phyloP scores from a whole-genome alignment of 1,284 basidiomycete species.

The Inonotus obliquus region DNA sequence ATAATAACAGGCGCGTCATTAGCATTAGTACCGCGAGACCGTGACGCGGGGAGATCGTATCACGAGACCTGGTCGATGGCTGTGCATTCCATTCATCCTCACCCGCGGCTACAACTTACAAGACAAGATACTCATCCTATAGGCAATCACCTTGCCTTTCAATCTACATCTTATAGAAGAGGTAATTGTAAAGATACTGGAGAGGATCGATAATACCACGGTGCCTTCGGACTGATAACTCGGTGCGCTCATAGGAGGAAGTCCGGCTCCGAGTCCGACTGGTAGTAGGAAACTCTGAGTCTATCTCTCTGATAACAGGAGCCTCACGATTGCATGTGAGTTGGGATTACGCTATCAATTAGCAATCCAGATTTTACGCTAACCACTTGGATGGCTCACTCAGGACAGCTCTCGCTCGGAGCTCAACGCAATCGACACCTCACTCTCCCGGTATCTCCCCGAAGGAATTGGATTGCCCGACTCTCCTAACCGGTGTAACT shows the following conservation, averaged over 20 bases:
- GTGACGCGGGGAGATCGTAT: constrained; percentile 1
- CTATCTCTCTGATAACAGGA: neutral
- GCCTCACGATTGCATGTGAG: no score
- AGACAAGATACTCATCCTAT: no score
- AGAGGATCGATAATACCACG: neutral
- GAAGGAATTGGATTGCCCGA: neutral
- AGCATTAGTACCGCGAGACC: constrained; percentile 4
- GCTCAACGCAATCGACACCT: neutral
- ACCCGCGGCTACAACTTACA: no score
- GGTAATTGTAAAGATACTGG: no score
- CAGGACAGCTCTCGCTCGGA: no score
- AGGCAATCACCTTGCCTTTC: no score
- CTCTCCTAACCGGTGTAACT: neutral
- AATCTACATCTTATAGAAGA: neutral
- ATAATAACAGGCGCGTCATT: neutral
- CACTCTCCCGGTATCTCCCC: neutral
- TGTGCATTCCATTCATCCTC: constrained; percentile 1
- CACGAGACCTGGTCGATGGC: constrained; percentile 4
- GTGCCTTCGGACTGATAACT: neutral
- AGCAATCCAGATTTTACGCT: no score
- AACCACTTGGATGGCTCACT: neutral
- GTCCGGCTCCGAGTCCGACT: neutral
- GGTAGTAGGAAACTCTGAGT: neutral
- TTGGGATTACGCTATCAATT: no score
- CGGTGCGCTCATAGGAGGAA: neutral